Conservation (phyloP, 2,329 filamentous ascomycete genomes). For the Botrytis fragariae region DNA sequence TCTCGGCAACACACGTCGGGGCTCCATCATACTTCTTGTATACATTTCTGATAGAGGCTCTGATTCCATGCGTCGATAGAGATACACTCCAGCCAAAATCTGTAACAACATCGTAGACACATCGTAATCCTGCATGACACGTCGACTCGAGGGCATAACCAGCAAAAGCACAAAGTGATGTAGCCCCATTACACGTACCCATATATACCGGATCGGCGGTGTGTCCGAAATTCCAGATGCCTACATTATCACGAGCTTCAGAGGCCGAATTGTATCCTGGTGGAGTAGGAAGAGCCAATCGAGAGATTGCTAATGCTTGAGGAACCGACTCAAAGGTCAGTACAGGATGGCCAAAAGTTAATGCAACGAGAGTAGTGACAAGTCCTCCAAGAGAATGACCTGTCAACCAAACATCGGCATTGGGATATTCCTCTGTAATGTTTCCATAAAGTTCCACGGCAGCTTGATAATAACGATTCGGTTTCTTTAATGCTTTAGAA, state of each 20-base stretch:
- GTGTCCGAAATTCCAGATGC: conserved; percentile 84
- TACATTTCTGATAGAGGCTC: conserved; percentile 79
- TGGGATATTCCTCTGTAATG: conserved; percentile 80
- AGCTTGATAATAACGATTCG: conserved; percentile 86
- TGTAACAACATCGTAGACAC: conserved; percentile 83
- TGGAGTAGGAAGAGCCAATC: conserved; percentile 81
- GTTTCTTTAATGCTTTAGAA: conserved; percentile 65
- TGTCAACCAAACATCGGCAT: conserved; percentile 79
- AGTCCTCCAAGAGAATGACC: conserved; percentile 93
- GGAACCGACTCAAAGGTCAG: conserved; percentile 90
- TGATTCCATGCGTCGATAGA: conserved; percentile 84
- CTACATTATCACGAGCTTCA: conserved; percentile 68
- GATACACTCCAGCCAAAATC: conserved; percentile 90
- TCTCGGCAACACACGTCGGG: conserved; percentile 68
- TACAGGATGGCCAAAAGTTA: conserved; percentile 83
- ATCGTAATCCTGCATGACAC: conserved; percentile 82
- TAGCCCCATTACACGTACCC: conserved; percentile 83
- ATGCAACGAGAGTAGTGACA: conserved; percentile 75
- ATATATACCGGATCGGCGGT: conserved; percentile 93
- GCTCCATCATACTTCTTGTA: conserved; percentile 77
- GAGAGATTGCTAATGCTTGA: conserved; percentile 77
- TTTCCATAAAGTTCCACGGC: conserved; percentile 87
- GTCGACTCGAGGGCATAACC: conserved; percentile 87
- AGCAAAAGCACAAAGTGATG: conserved; percentile 78
- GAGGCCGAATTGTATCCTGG: conserved; percentile 54